Evolutionary conservation across 768 basidiomycete species (phyloP).

Genomic region (Leccinellum rugosiceps): DNA sequence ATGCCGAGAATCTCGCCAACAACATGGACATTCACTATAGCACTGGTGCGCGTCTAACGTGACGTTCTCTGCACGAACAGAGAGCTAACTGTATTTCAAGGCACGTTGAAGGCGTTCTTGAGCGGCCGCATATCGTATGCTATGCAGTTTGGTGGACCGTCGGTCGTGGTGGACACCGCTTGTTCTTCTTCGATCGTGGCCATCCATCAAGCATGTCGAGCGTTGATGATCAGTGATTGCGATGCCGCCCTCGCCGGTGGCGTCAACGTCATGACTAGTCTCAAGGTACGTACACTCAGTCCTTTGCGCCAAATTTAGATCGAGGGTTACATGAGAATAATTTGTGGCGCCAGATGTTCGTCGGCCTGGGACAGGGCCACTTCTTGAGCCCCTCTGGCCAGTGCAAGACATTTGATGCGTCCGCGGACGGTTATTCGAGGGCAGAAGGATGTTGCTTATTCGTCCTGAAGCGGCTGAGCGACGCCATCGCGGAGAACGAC

Average conservation of each 20-base stretch:
- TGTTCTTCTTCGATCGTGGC: slow-evolving; percentile 72
- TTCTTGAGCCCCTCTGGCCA: slow-evolving; percentile 66
- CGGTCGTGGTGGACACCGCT: slow-evolving; percentile 69
- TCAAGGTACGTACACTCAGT: slow-evolving; percentile 50
- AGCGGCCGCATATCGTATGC: slow-evolving; percentile 71
- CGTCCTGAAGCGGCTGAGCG: slow-evolving; percentile 65
- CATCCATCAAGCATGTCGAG: slow-evolving; percentile 66
- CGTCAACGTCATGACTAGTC: slow-evolving; percentile 68
- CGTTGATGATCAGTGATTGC: slow-evolving; percentile 62
- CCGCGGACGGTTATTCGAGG: slow-evolving; percentile 72
- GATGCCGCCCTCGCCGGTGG: slow-evolving; percentile 68
- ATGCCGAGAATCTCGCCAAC: slow-evolving; percentile 58
- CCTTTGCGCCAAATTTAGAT: background rate
- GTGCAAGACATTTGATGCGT: slow-evolving; percentile 67
- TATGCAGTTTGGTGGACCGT: slow-evolving; percentile 66
- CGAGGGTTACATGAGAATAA: slow-evolving; percentile 3
- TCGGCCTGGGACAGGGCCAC: slow-evolving; percentile 65
- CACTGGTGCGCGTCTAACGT: slow-evolving; percentile 44
- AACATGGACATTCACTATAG: slow-evolving; percentile 69
- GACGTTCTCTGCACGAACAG: background rate
- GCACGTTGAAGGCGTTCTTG: slow-evolving; percentile 65
- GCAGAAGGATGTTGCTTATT: slow-evolving; percentile 70
- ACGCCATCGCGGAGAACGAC: slow-evolving; percentile 67
- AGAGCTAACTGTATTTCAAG: slow-evolving; percentile 23
- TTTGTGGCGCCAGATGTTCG: slow-evolving; percentile 49